These are phyloP conservation scores for Ocimum tenuiflorum DNA, from an alignment of 257 asterid species.

Conservation along the genomic window DNA sequence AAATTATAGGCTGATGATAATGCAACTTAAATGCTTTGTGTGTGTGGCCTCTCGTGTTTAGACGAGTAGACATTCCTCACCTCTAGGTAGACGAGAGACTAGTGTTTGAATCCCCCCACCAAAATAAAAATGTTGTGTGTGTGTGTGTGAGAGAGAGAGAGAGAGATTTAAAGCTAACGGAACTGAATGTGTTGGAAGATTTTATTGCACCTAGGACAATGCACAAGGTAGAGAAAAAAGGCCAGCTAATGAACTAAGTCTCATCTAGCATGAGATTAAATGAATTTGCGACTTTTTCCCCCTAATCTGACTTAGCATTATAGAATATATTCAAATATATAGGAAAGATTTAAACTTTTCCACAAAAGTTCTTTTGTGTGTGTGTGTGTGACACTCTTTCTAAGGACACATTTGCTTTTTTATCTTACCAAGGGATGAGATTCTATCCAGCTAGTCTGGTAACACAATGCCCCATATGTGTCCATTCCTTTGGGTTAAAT, in stretches of 20 bases:
- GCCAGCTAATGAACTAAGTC: slow-evolving; percentile 2
- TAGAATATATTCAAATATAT: slow-evolving; percentile 7
- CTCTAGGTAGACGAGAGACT: too few relatives aligned
- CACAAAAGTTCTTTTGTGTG: slow-evolving; percentile 14
- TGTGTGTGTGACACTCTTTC: slow-evolving; percentile 15
- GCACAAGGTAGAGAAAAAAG: slow-evolving; percentile 7
- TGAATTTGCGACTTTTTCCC: neutral
- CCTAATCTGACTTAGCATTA: neutral
- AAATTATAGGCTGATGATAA: neutral
- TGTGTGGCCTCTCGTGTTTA: too few relatives aligned
- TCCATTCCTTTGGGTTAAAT: neutral
- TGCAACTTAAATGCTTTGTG: too few relatives aligned
- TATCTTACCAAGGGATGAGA: slow-evolving; percentile 5
- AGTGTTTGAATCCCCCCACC: too few relatives aligned
- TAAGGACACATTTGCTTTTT: slow-evolving; percentile 15
- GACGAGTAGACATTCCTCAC: too few relatives aligned
- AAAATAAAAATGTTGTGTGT: too few relatives aligned
- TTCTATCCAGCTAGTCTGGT: slow-evolving; percentile 6
- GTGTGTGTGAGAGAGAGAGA: too few relatives aligned
- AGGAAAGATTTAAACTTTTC: slow-evolving; percentile 17
- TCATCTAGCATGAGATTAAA: neutral
- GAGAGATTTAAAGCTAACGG: neutral
- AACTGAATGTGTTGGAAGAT: slow-evolving; percentile 2
- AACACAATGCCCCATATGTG: slow-evolving; percentile 1
- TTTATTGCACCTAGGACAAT: slow-evolving; percentile 6